Conservation (phyloP, 805 yeast species). For the Candida corydali region DNA sequence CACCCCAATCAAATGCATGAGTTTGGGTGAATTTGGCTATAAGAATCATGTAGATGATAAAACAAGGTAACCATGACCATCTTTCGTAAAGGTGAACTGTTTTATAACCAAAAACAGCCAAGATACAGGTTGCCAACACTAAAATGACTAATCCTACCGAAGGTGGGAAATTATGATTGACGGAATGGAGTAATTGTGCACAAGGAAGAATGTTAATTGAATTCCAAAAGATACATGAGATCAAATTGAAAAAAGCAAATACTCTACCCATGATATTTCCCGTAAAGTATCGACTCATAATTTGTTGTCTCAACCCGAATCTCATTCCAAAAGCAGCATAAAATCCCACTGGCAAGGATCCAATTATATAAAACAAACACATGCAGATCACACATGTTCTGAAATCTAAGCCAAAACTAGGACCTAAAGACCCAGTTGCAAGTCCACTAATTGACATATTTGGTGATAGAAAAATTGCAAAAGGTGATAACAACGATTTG, state of each 20-base stretch:
- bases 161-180: slow-evolving; percentile 15
- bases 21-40: slow-evolving; percentile 25
- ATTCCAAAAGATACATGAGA: slow-evolving; percentile 33
- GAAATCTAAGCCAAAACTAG: slow-evolving; percentile 29
- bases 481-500: slow-evolving; percentile 16
- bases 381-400: slow-evolving; percentile 28
- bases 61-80: slow-evolving; percentile 31
- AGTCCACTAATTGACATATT: slow-evolving; percentile 34
- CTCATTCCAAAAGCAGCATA: slow-evolving; percentile 34
- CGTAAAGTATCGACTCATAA: slow-evolving; percentile 26
- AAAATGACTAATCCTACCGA: slow-evolving; percentile 19
- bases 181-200: slow-evolving; percentile 24
- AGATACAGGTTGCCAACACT: slow-evolving; percentile 22
- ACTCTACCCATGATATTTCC: slow-evolving; percentile 28
- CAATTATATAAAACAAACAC: slow-evolving; percentile 30
- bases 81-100: slow-evolving; percentile 27
- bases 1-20: slow-evolving; percentile 20
- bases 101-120: slow-evolving; percentile 30
- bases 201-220: slow-evolving; percentile 28
- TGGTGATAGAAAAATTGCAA: slow-evolving; percentile 26
- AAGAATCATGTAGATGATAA: slow-evolving; percentile 22
- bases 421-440: slow-evolving; percentile 34
- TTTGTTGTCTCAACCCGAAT: slow-evolving; percentile 37
- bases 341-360: slow-evolving; percentile 36
- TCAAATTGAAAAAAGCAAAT: slow-evolving; percentile 24